Base-by-base conservation (phyloP, 2,329 filamentous ascomycete species). In the Tolypocladium nubicola region DNA sequence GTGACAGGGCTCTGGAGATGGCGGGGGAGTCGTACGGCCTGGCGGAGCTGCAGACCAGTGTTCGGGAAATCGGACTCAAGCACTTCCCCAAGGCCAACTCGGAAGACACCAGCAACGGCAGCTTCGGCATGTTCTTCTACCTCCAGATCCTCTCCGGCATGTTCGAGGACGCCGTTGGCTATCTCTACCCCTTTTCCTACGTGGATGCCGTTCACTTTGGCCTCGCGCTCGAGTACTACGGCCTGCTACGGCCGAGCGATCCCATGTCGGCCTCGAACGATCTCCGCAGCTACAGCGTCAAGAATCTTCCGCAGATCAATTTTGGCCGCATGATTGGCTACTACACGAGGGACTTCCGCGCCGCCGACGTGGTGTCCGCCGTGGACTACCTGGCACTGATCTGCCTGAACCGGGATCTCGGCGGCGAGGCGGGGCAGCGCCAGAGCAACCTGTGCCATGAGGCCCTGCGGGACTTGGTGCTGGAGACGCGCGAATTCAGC, bases 401-500 rank as follows among this genome's bases (percentile, higher is more conserved):
- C 66, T 96, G 90, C 71, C 83, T 99, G 57, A 97, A 97, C 68
- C 83, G 86, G 54, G 93, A 97, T 70, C 78, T 95, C 49, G 82
- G 80, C 33, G 88, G 87, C 23, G 82, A 89, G 57, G 78, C 86
- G 7, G 91, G 90, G 57, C 84, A 83, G 60, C 86, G 87, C 49
- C 93, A 96, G 68, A 83, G 86, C 56, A 84, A 82, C 53, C 82
- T 97, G 41, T 97, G 93, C 72, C 90, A 97, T 71, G 90, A 96
- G 71, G 93, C 91, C 8, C 78, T 99, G 58, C 89, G 92, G 40
- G 94, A 97, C 72, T 85, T 97, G 57, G 91, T 97, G 33, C 80
- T 99, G n/a, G 94, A 99, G 74, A 96, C 92, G 23, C 85, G 93
- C 63, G 94, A 99, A 68, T 99, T 97, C 72, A 93, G 92, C 67